These are phyloP conservation scores for Paraphaeosphaeria minitans DNA, from an alignment of 2,329 filamentous ascomycete genomes.

Conservation along the genomic window DNA sequence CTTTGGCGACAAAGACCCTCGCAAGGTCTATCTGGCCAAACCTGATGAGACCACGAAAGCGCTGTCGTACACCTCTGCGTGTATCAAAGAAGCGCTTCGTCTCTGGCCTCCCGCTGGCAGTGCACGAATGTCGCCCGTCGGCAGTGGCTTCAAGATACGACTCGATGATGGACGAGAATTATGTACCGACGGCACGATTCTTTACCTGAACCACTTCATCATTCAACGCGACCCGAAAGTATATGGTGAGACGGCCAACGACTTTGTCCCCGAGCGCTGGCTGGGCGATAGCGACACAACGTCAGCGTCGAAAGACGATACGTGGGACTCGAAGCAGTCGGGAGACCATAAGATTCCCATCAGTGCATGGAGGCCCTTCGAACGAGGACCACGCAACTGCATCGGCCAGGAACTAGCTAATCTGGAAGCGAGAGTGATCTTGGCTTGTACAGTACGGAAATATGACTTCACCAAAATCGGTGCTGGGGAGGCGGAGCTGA, in stretches of 20 bases:
- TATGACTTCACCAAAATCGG: conserved; percentile 46
- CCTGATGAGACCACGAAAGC: conserved; percentile 55
- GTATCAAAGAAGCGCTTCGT: conserved; percentile 61
- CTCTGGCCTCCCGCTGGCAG: conserved; percentile 58
- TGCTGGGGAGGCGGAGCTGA: conserved; percentile 31
- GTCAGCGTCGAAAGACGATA: conserved; percentile 20
- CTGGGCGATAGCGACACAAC: conserved; percentile 43
- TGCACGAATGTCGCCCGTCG: conserved; percentile 41
- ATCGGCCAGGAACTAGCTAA: conserved; percentile 64
- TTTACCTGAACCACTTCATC: conserved; percentile 52
- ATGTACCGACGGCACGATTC: conserved; percentile 50
- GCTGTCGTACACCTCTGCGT: conserved; percentile 59
- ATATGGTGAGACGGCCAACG: conserved; percentile 37
- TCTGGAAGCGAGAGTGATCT: conserved; percentile 58
- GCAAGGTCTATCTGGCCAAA: conserved; percentile 48
- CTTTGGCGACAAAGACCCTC: conserved; percentile 54
- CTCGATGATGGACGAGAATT: conserved; percentile 50
- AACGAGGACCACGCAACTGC: conserved; percentile 61
- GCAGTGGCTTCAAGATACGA: conserved; percentile 51
- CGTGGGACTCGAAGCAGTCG: conserved; percentile 9
- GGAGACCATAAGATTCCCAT: conserved; percentile 36
- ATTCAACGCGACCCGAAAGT: conserved; percentile 45
- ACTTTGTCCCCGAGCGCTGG: conserved; percentile 46
- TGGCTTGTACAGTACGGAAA: conserved; percentile 48
- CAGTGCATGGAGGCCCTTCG: conserved; percentile 61